These are phyloP conservation scores for Neonectria magnoliae DNA, from an alignment of 2,329 filamentous ascomycete genomes.

Conservation along the genomic window DNA sequence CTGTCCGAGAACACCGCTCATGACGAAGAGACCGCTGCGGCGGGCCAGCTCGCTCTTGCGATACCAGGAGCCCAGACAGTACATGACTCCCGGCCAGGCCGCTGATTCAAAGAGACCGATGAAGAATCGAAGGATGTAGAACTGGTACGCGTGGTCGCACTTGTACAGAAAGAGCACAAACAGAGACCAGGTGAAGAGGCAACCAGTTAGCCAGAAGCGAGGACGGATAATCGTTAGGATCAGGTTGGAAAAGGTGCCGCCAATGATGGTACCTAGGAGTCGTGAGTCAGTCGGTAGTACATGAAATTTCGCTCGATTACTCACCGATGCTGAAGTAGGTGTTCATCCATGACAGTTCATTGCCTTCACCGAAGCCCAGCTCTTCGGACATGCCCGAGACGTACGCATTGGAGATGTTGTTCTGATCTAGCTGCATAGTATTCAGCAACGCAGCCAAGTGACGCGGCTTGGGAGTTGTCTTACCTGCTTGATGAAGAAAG, in stretches of 20 bases:
- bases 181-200: slow-evolving; percentile 50
- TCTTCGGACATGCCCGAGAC: slow-evolving; percentile 59
- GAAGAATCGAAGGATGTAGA: slow-evolving; percentile 62
- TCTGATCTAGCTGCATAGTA: slow-evolving; percentile 50
- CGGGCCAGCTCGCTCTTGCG: slow-evolving; percentile 66
- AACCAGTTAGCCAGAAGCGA: slow-evolving; percentile 53
- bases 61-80: slow-evolving; percentile 68
- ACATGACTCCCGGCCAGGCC: slow-evolving; percentile 64
- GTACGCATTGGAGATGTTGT: slow-evolving; percentile 60
- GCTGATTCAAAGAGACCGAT: slow-evolving; percentile 65
- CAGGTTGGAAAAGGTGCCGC: slow-evolving; percentile 55
- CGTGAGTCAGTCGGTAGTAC: neutral
- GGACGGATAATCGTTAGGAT: slow-evolving; percentile 56
- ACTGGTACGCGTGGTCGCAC: slow-evolving; percentile 48
- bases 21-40: slow-evolving; percentile 66
- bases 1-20: slow-evolving; percentile 61
- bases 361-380: slow-evolving; percentile 52
- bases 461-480: neutral
- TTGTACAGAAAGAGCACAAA: slow-evolving; percentile 53
- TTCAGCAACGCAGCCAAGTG: slow-evolving; percentile 8
- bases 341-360: slow-evolving; percentile 57
- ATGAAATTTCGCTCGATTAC: neutral
- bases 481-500: slow-evolving; percentile 57
- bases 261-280: slow-evolving; percentile 50
- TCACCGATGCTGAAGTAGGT: slow-evolving; percentile 58